Evolutionary conservation across 805 yeast species (phyloP), one percentile per base, ranked within the genome.

Genomic region (Ogataea methanolica): DNA sequence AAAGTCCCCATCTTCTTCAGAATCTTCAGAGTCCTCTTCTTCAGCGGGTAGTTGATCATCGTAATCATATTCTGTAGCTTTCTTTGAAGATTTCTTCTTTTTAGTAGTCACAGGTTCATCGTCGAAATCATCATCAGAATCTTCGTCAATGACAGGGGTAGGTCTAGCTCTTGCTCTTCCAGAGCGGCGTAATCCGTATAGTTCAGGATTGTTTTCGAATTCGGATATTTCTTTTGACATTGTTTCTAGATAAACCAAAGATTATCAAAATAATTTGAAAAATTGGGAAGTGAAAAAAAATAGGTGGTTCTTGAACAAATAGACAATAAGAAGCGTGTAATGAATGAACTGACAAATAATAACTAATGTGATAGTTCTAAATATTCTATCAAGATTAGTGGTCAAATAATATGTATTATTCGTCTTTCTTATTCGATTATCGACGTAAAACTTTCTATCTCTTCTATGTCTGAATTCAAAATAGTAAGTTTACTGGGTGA

Each of bases 101-200:
- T 49, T 50, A 11, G 57, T 29, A 2, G 4, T 22, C 29, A 26
- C 19, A 5, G 33, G 31, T 12, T 39, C 41, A 11, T 39, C 41
- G 26, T 39, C 41, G 16, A 16, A 60, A 23, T 55, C 60, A 23
- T 55, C 60, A 2, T 66, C 65, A n/a, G 44, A 47, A 22, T 52
- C 55, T 8, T 73, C 46, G 65, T 64, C 65, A 1, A 69, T 55
- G 16, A 66, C 47, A 6, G 67, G 59, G 12, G 53, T 66, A 17
- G 71, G 69, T 40, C 58, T 59, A 4, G 67, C 56, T 50, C 82
- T 72, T 9, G 84, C 80, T 58, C 94, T 72, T 39, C 82, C 81
- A 5, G 91, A 83, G 55, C 95, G 75, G 66, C 96, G 78, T 46
- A 87, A 71, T 1, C 96, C 96, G 57, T 87, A 87, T n/a, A 87